A percentile compares a stretch with the other conserved stretches of the same genome.
These are phyloP conservation scores for Croton setiger DNA, from an alignment of 441 rosid species.

Conservation along the genomic window DNA sequence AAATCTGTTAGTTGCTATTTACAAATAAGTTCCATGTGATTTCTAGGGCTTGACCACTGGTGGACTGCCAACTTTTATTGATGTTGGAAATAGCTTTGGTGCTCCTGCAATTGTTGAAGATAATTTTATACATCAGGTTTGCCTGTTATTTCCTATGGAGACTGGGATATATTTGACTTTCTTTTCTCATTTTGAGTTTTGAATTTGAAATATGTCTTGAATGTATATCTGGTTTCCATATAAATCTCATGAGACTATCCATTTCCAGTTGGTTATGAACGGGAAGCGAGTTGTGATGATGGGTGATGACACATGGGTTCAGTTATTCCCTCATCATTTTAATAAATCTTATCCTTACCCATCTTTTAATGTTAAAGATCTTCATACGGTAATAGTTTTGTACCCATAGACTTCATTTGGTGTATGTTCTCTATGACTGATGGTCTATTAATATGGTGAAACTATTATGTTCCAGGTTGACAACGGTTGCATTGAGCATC, in stretches of 20 bases:
- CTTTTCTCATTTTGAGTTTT: neutral
- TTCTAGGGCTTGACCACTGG: slow-evolving; percentile 90
- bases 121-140: slow-evolving; percentile 76
- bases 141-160: neutral
- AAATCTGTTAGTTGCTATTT: neutral
- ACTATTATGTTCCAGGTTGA: slow-evolving; percentile 55
- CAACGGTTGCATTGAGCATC: slow-evolving; percentile 85
- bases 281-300: slow-evolving; percentile 90
- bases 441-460: neutral
- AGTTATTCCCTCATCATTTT: slow-evolving; percentile 88
- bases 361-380: slow-evolving; percentile 93
- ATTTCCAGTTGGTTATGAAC: slow-evolving; percentile 58
- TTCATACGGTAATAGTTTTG: slow-evolving; percentile 71
- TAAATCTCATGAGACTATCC: slow-evolving; percentile 6
- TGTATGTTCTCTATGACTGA: neutral
- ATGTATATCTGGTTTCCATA: neutral
- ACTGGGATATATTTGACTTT: neutral
- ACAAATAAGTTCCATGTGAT: neutral
- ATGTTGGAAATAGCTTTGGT: slow-evolving; percentile 94
- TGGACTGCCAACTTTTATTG: slow-evolving; percentile 93
- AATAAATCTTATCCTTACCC: slow-evolving; percentile 84
- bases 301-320: slow-evolving; percentile 98
- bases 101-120: slow-evolving; percentile 97
- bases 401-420: neutral
- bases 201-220: neutral